Conservation (phyloP, 208 protist genomes). For the Leishmania tropica region DNA sequence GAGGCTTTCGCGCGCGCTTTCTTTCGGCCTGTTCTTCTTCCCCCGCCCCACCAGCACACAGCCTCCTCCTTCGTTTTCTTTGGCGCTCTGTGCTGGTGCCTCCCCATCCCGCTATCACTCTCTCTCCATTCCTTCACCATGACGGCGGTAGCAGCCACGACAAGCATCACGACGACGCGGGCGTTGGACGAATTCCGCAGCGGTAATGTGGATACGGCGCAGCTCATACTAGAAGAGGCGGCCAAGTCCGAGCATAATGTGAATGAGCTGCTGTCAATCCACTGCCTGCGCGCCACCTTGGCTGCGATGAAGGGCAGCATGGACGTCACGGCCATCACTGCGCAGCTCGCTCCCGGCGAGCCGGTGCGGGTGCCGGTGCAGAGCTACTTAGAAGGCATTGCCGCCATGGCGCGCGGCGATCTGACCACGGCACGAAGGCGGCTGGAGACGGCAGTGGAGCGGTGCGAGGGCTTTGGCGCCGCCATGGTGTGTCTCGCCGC, state of each 20-base stretch:
- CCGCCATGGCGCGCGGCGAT: constrained; percentile 62
- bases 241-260: constrained; percentile 37
- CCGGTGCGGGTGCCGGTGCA: constrained; percentile 37
- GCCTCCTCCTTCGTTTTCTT: background rate
- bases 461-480: constrained; percentile 56
- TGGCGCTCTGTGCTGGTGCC: background rate
- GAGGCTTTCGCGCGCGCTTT: background rate
- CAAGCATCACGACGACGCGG: constrained; percentile 33
- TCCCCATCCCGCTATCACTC: background rate
- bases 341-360: constrained; percentile 17
- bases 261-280: constrained; percentile 54
- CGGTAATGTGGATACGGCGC: constrained; percentile 52
- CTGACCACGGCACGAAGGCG: constrained; percentile 59
- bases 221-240: constrained; percentile 50
- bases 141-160: background rate
- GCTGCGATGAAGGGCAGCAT: constrained; percentile 78
- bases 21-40: background rate
- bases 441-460: constrained; percentile 61
- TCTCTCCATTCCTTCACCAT: background rate
- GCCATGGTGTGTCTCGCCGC: constrained; percentile 77
- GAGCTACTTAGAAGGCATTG: constrained; percentile 77
- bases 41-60: background rate
- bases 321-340: constrained; percentile 24
- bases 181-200: constrained; percentile 58
- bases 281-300: constrained; percentile 74